These are phyloP conservation scores for Leavenworthia alabamica DNA, from an alignment of 345 rosid genomes.

Conservation along the genomic window DNA sequence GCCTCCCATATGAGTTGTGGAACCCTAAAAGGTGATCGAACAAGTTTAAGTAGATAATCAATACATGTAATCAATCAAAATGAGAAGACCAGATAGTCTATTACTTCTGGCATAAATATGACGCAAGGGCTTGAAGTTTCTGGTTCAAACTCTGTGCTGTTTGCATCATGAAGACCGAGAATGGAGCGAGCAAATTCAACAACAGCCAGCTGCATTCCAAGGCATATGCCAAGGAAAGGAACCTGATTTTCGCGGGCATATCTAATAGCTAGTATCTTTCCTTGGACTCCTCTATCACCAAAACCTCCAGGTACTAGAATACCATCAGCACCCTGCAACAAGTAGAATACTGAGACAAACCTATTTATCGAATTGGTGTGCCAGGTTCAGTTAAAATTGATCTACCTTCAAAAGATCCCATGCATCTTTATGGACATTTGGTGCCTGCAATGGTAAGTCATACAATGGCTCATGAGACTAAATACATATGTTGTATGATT, in stretches of 20 bases:
- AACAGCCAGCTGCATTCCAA: slow-evolving; percentile 85
- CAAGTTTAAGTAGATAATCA: neutral
- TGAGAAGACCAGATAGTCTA: neutral
- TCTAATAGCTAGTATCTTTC: slow-evolving; percentile 74
- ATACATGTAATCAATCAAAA: neutral
- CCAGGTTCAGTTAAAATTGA: neutral
- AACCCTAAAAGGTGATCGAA: slow-evolving; percentile 36
- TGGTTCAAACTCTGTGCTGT: slow-evolving; percentile 72
- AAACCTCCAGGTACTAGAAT: slow-evolving; percentile 83
- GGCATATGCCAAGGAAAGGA: slow-evolving; percentile 76
- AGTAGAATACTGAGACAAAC: neutral
- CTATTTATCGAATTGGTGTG: neutral
- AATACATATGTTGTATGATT: neutral
- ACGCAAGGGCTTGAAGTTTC: slow-evolving; percentile 67
- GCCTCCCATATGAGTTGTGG: slow-evolving; percentile 84
- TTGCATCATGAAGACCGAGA: slow-evolving; percentile 61
- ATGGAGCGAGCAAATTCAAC: slow-evolving; percentile 72
- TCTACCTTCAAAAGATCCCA: slow-evolving; percentile 64
- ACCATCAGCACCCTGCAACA: slow-evolving; percentile 63
- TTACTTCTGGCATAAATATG: slow-evolving; percentile 80
- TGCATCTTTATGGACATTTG: slow-evolving; percentile 52
- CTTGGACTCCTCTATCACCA: slow-evolving; percentile 86
- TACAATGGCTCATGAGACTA: slow-evolving; percentile 6
- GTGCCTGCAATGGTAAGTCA: slow-evolving; percentile 39
- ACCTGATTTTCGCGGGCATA: slow-evolving; percentile 67